phyloP scores from a whole-genome alignment of 352 stramenopile species.

The Globisporangium megalacanthum region DNA sequence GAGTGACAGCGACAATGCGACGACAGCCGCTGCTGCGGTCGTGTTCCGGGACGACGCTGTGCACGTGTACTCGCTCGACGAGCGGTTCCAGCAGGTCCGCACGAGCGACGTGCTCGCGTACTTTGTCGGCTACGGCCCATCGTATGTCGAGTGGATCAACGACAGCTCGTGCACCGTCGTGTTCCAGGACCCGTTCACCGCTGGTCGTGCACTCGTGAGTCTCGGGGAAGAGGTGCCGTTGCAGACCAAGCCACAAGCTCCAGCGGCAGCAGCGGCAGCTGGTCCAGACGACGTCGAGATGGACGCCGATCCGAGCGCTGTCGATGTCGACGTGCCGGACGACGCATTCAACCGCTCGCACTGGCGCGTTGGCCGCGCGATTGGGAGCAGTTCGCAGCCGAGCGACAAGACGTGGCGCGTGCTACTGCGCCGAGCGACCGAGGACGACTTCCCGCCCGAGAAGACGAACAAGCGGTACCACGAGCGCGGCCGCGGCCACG shows the following conservation, averaged over 20 bases:
- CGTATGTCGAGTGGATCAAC: constrained; percentile 87
- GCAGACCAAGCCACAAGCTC: constrained; percentile 24
- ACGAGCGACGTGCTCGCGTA: constrained; percentile 77
- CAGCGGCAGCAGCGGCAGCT: background rate
- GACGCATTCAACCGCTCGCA: constrained; percentile 56
- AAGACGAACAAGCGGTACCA: constrained; percentile 76
- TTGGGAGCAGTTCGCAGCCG: constrained; percentile 47
- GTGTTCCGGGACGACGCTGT: constrained; percentile 61
- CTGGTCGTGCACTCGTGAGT: constrained; percentile 53
- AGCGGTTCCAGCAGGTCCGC: constrained; percentile 73
- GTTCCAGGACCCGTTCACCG: constrained; percentile 74
- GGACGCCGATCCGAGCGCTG: constrained; percentile 16
- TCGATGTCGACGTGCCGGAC: constrained; percentile 34
- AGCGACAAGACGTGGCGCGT: constrained; percentile 65
- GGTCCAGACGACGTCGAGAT: constrained; percentile 52
- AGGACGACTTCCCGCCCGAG: constrained; percentile 75
- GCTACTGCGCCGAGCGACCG: constrained; percentile 60
- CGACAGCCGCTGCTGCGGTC: constrained; percentile 38
- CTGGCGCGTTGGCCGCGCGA: constrained; percentile 48
- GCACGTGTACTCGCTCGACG: constrained; percentile 80
- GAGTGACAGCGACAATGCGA: constrained; percentile 23
- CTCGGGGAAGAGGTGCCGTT: constrained; percentile 42
- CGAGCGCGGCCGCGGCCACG: constrained; percentile 22
- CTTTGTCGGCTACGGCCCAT: constrained; percentile 72
- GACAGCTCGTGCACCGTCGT: constrained; percentile 81